Evolutionary conservation across 192 early-diverging fungal species (phyloP).

Genomic region (Neocallimastix lanati): DNA sequence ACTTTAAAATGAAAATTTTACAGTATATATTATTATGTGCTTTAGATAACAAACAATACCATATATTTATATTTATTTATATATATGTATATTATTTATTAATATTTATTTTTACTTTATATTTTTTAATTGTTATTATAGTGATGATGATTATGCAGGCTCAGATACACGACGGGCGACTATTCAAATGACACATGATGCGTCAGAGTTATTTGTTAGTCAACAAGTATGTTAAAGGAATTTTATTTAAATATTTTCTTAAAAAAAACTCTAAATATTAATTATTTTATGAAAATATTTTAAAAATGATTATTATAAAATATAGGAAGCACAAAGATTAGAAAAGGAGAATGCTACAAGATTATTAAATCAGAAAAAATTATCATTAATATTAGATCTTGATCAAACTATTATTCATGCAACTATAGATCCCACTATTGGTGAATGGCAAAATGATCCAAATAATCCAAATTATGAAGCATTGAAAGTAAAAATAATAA

Average conservation of each 20-base stretch:
- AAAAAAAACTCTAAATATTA: too few relatives aligned
- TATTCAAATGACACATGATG: conserved; percentile 64
- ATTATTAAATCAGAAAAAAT: conserved; percentile 42
- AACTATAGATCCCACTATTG: conserved; percentile 53
- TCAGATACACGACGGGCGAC: conserved; percentile 37
- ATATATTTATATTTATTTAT: too few relatives aligned
- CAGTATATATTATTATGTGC: too few relatives aligned
- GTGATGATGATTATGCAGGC: conserved; percentile 11
- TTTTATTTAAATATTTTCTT: too few relatives aligned
- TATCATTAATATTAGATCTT: conserved; percentile 86
- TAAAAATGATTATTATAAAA: too few relatives aligned
- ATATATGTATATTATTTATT: too few relatives aligned
- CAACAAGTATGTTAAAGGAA: conserved; percentile 17
- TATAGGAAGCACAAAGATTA: conserved; percentile 47
- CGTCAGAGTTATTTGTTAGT: conserved; percentile 47
- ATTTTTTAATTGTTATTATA: too few relatives aligned
- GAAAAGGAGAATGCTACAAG: conserved; percentile 46
- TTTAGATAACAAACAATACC: too few relatives aligned
- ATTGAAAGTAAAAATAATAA: conserved; percentile 20
- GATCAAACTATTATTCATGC: conserved; percentile 95
- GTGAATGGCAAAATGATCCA: conserved; percentile 50
- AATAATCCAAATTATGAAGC: conserved; percentile 28
- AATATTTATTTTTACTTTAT: too few relatives aligned
- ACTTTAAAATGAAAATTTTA: too few relatives aligned
- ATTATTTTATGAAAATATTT: too few relatives aligned